Conservation (phyloP, 1,284 basidiomycete genomes). For the Trametes polyzona region DNA sequence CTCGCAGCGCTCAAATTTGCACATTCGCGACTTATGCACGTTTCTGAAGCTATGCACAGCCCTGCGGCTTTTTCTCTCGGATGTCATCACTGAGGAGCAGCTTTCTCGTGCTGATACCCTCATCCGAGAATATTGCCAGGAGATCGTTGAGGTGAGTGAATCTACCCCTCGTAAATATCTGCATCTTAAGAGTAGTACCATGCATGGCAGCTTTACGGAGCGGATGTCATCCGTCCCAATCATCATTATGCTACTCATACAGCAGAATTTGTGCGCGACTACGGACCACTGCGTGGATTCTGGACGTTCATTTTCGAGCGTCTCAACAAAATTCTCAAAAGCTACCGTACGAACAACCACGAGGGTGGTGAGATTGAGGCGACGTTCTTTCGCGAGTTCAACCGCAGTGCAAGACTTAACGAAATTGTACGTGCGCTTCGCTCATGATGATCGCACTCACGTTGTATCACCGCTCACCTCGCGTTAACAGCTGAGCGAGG, state of each 20-base stretch:
- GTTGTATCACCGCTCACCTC: not conserved
- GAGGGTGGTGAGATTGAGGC: conserved; percentile 37
- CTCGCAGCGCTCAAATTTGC: conserved; percentile 6
- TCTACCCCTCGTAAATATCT: too few species aligned
- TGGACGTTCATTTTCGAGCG: conserved; percentile 45
- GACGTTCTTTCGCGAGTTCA: conserved; percentile 40
- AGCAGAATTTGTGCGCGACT: conserved; percentile 30
- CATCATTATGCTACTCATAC: conserved; percentile 39
- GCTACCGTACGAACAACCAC: conserved; percentile 39
- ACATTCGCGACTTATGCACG: conserved; percentile 30
- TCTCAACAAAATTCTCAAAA: conserved; percentile 42
- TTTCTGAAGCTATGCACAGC: conserved; percentile 33
- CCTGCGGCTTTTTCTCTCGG: conserved; percentile 21
- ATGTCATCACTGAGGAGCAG: conserved; percentile 16
- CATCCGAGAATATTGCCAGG: conserved; percentile 28
- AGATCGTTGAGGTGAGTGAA: conserved; percentile 24
- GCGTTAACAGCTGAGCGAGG: not conserved
- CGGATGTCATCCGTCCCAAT: conserved; percentile 33
- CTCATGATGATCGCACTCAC: not conserved
- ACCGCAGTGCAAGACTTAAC: conserved; percentile 27
- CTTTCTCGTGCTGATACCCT: conserved; percentile 25
- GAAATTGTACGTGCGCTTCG: conserved; percentile 25
- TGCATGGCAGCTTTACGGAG: conserved; percentile 34
- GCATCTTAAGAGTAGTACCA: too few species aligned
- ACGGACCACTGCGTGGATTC: conserved; percentile 40